A percentile compares a stretch with the other conserved stretches of the same genome.
Evolutionary conservation across 1,139 yeast genomes (phyloP).

Genomic region (Scheffersomyces cryptocercus): DNA sequence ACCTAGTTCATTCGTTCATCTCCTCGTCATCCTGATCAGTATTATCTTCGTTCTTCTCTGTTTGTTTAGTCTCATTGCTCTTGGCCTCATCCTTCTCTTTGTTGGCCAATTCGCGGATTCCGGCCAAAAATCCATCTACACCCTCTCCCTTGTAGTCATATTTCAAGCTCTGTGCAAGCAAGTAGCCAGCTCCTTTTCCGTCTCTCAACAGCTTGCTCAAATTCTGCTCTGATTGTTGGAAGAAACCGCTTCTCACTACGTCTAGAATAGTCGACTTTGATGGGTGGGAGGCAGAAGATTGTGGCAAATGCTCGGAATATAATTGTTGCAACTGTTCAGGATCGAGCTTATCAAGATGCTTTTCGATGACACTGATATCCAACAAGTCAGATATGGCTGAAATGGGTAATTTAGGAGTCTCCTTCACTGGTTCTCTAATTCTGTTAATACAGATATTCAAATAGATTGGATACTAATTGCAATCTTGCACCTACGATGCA

Average conservation of each 20-base stretch:
- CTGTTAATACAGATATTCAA: not conserved
- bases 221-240: conserved; percentile 46
- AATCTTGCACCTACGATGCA: not conserved
- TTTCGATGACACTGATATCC: conserved; percentile 36
- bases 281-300: conserved; percentile 32
- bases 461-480: not conserved
- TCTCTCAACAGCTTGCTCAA: conserved; percentile 45
- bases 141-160: conserved; percentile 62
- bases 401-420: conserved; percentile 19
- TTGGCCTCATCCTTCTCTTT: conserved; percentile 17
- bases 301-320: conserved; percentile 46
- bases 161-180: conserved; percentile 54
- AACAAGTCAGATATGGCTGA: conserved; percentile 41
- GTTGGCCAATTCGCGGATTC: conserved; percentile 39
- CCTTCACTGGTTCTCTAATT: conserved; percentile 1
- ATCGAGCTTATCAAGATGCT: conserved; percentile 38
- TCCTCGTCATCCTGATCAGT: not conserved
- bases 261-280: conserved; percentile 42
- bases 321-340: conserved; percentile 37
- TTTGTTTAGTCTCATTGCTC: not conserved
- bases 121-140: conserved; percentile 51
- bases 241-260: conserved; percentile 55
- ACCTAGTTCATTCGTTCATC: not conserved
- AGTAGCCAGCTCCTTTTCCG: conserved; percentile 50
- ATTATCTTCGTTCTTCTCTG: not conserved